These are phyloP conservation scores for Botryobasidium botryosum DNA, from an alignment of 768 basidiomycete genomes.

Conservation along the genomic window DNA sequence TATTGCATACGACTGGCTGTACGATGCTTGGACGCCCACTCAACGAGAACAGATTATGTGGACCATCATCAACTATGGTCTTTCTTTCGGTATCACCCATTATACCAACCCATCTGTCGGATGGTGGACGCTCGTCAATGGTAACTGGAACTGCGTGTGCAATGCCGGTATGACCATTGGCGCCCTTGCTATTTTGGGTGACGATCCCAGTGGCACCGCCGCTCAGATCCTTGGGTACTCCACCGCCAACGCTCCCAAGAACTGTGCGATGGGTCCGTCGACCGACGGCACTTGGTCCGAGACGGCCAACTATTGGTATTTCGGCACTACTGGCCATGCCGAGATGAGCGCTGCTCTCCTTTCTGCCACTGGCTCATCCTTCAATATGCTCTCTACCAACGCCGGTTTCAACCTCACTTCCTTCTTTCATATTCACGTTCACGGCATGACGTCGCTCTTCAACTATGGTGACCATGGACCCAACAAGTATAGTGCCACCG, in stretches of 20 bases:
- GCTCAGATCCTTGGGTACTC: constrained; percentile 46
- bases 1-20: constrained; percentile 93
- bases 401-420: constrained; percentile 56
- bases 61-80: constrained; percentile 64
- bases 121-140: constrained; percentile 67
- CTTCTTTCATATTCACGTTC: constrained; percentile 65
- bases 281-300: constrained; percentile 56
- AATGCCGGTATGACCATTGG: constrained; percentile 82
- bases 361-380: constrained; percentile 73
- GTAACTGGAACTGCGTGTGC: constrained; percentile 96
- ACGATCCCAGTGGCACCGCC: constrained; percentile 63
- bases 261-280: constrained; percentile 38
- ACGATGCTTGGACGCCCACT: constrained; percentile 59
- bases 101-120: constrained; percentile 32
- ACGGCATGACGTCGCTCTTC: constrained; percentile 74
- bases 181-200: constrained; percentile 75
- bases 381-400: constrained; percentile 54
- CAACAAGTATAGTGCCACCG: constrained; percentile 90
- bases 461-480: constrained; percentile 75
- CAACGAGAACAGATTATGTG: constrained; percentile 53
- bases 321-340: constrained; percentile 79
- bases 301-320: constrained; percentile 57
- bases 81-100: constrained; percentile 43
- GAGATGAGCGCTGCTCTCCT: constrained; percentile 74
- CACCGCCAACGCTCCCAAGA: constrained; percentile 52